phyloP scores from a whole-genome alignment of 1,139 yeast species.

The Scheffersomyces lignicola region DNA sequence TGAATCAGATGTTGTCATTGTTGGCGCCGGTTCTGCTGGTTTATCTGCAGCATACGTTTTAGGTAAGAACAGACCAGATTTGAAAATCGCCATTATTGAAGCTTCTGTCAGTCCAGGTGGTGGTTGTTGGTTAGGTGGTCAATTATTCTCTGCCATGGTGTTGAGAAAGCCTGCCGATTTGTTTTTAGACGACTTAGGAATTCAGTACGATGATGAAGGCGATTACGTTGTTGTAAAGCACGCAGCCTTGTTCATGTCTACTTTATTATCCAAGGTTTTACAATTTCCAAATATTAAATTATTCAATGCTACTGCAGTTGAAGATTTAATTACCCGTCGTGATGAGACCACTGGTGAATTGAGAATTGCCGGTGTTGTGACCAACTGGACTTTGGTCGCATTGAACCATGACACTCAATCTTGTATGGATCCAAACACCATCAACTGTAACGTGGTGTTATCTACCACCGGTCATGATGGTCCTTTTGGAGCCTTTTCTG shows the following conservation, averaged over 20 bases:
- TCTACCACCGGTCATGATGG: constrained; percentile 85
- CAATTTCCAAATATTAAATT: constrained; percentile 73
- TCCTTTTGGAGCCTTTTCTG: constrained; percentile 82
- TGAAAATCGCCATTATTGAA: constrained; percentile 74
- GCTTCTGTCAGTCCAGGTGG: constrained; percentile 80
- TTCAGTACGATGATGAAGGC: constrained; percentile 77
- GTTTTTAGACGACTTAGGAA: constrained; percentile 63
- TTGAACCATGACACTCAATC: constrained; percentile 77
- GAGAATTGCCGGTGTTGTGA: constrained; percentile 76
- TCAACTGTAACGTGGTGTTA: constrained; percentile 68
- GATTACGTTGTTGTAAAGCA: constrained; percentile 80
- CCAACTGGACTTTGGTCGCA: constrained; percentile 80
- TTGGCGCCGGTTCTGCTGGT: constrained; percentile 83
- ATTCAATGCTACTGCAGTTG: constrained; percentile 81
- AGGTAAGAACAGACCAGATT: constrained; percentile 74
- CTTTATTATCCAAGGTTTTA: constrained; percentile 67
- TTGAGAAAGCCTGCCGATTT: constrained; percentile 75
- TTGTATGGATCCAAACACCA: constrained; percentile 84
- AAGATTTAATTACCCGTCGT: constrained; percentile 73
- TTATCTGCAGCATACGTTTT: constrained; percentile 72
- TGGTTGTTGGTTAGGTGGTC: constrained; percentile 83
- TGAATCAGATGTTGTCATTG: constrained; percentile 71
- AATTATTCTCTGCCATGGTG: constrained; percentile 75
- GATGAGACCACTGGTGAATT: constrained; percentile 55
- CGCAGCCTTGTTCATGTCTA: constrained; percentile 77